Percentiles rank a stretch among this genome's conserved stretches.
phyloP scores from a whole-genome alignment of 2,329 filamentous ascomycete species.

The Chaetomiaceae sp. region DNA sequence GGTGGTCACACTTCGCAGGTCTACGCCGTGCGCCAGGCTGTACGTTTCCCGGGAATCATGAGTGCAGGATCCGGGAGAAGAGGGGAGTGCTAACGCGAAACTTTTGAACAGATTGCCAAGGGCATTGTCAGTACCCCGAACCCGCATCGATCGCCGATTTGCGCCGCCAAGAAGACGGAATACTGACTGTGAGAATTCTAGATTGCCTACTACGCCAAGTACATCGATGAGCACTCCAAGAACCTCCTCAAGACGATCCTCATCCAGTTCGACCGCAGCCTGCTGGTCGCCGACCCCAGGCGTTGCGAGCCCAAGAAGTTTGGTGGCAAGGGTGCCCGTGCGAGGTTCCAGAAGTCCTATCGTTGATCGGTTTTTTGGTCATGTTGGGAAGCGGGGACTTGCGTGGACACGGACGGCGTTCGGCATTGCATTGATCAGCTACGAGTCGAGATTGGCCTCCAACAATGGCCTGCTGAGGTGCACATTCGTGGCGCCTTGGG shows the following conservation, averaged over 20 bases:
- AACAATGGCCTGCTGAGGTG: slow-evolving; percentile 25
- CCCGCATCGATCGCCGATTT: neutral
- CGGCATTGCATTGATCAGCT: slow-evolving; percentile 29
- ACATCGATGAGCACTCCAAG: slow-evolving; percentile 99
- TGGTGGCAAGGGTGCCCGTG: slow-evolving; percentile 85
- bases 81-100: slow-evolving; percentile 15
- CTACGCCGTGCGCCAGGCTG: slow-evolving; percentile 91
- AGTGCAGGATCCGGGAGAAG: neutral
- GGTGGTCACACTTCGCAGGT: slow-evolving; percentile 93
- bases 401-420: slow-evolving; percentile 29
- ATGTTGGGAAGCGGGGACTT: slow-evolving; percentile 29
- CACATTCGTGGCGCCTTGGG: slow-evolving; percentile 19
- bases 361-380: slow-evolving; percentile 59
- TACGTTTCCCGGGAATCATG: slow-evolving; percentile 16
- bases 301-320: slow-evolving; percentile 99
- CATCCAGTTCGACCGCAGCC: slow-evolving; percentile 63
- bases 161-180: slow-evolving; percentile 6
- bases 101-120: slow-evolving; percentile 67
- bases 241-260: slow-evolving; percentile 98
- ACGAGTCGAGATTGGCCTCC: slow-evolving; percentile 26
- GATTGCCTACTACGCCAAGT: slow-evolving; percentile 97
- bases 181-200: slow-evolving; percentile 17
- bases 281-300: slow-evolving; percentile 98
- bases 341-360: slow-evolving; percentile 99
- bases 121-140: slow-evolving; percentile 58